phyloP scores from a whole-genome alignment of 139 green algal species.

The Haematococcus lacustris region DNA sequence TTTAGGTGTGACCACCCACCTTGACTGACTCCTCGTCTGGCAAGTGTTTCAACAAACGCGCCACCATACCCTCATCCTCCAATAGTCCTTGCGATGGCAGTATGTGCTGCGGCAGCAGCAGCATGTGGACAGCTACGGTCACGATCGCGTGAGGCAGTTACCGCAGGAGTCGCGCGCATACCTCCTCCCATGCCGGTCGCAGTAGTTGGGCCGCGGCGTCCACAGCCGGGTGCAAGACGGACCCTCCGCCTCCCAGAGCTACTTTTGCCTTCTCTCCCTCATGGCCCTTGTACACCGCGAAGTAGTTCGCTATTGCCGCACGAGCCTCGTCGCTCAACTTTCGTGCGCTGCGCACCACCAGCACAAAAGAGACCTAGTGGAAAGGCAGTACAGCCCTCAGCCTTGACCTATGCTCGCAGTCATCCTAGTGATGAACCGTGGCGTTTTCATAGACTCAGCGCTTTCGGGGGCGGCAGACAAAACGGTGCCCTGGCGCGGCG shows the following conservation, averaged over 20 bases:
- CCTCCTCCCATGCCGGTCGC: conserved; percentile 37
- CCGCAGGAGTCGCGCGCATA: conserved; percentile 9
- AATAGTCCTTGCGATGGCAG: conserved; percentile 74
- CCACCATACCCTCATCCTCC: conserved; percentile 51
- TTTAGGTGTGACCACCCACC: conserved; percentile 7
- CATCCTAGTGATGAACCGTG: too few relatives aligned
- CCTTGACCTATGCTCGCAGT: too few relatives aligned
- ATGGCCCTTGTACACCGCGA: conserved; percentile 44
- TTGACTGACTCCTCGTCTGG: conserved; percentile 20
- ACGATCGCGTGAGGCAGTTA: not conserved
- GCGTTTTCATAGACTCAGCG: too few relatives aligned
- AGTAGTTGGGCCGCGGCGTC: conserved; percentile 43
- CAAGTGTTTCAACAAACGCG: conserved; percentile 32
- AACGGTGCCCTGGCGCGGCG: not conserved
- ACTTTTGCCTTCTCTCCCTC: conserved; percentile 29
- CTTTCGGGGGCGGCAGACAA: too few relatives aligned
- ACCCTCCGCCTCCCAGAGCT: conserved; percentile 10
- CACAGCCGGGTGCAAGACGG: conserved; percentile 54
- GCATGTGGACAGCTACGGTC: too few relatives aligned
- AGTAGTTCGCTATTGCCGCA: conserved; percentile 74
- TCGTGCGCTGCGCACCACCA: conserved; percentile 64
- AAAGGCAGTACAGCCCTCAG: too few relatives aligned
- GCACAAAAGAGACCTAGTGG: too few relatives aligned
- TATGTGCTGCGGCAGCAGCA: conserved; percentile 51
- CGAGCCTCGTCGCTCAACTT: conserved; percentile 83